phyloP scores from a whole-genome alignment of 2,329 filamentous ascomycete species.

The Sporothrix euskadiensis region DNA sequence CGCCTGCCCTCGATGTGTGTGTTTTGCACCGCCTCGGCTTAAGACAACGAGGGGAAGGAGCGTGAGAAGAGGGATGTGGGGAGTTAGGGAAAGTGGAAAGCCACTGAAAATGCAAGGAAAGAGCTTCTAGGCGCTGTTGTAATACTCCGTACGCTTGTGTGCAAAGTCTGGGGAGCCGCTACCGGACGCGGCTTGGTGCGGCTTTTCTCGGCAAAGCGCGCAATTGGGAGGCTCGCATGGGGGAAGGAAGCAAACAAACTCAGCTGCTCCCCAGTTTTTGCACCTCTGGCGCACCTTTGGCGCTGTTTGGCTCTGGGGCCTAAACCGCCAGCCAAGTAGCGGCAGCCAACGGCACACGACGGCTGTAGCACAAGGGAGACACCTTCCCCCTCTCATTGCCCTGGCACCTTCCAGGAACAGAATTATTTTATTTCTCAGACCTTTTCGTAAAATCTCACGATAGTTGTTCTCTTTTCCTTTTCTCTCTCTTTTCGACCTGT shows the following conservation, averaged over 20 bases:
- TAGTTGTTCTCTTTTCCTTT: background rate
- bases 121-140: background rate
- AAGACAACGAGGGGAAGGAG: conserved; percentile 8
- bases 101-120: background rate
- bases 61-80: background rate
- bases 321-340: background rate
- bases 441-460: background rate
- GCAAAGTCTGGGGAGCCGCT: background rate
- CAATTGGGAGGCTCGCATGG: background rate
- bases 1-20: background rate
- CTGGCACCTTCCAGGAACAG: conserved; percentile 4
- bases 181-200: conserved; percentile 45
- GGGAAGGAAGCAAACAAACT: background rate
- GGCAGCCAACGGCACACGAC: background rate
- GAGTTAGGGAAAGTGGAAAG: background rate
- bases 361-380: background rate
- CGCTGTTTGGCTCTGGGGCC: background rate
- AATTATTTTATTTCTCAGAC: background rate
- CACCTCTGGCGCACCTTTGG: background rate
- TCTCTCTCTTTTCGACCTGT: background rate
- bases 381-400: background rate
- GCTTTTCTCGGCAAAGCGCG: conserved; percentile 44
- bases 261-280: conserved; percentile 18
- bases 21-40: conserved; percentile 17
- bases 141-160: background rate